phyloP scores from a whole-genome alignment of 1,284 basidiomycete species.

The Trichosporon sp. region DNA sequence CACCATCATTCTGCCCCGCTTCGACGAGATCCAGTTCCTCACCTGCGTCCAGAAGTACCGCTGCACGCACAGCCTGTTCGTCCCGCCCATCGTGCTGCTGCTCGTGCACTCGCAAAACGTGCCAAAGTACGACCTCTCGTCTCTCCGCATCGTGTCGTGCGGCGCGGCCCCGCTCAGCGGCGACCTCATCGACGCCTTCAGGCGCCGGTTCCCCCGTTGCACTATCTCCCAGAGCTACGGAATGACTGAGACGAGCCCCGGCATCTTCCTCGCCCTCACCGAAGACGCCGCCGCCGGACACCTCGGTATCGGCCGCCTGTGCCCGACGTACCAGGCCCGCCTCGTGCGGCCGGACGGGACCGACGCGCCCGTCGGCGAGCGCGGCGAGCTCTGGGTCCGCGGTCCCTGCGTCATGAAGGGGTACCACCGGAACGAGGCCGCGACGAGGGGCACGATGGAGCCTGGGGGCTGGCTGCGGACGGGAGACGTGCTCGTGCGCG shows the following conservation, averaged over 20 bases:
- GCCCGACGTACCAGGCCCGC: conserved; percentile 76
- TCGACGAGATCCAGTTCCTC: conserved; percentile 53
- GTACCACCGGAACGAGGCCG: conserved; percentile 22
- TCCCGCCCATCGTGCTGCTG: conserved; percentile 77
- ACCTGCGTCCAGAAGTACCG: conserved; percentile 11
- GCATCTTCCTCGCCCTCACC: conserved; percentile 36
- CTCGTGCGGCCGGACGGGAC: conserved; percentile 61
- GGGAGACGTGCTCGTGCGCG: conserved; percentile 70
- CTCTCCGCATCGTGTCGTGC: conserved; percentile 66
- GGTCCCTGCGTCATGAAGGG: conserved; percentile 64
- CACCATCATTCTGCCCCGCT: conserved; percentile 69
- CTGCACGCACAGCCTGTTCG: conserved; percentile 65
- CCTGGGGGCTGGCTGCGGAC: conserved; percentile 74
- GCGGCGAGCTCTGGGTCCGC: conserved; percentile 78
- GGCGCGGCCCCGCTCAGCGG: conserved; percentile 79
- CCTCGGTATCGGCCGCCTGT: conserved; percentile 64
- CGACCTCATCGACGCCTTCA: conserved; percentile 43
- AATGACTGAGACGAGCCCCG: conserved; percentile 59
- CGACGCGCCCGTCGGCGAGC: conserved; percentile 61
- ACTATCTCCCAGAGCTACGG: conserved; percentile 54
- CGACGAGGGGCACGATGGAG: conserved; percentile 22
- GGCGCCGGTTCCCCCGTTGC: conserved; percentile 24
- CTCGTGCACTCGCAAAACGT: conserved; percentile 61
- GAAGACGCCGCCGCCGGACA: conserved; percentile 5
- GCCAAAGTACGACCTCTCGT: conserved; percentile 69